Percentiles rank a stretch among this genome's conserved stretches.
These are phyloP conservation scores for Phylloboletellus chloephorus DNA, from an alignment of 1,284 basidiomycete species.

Conservation along the genomic window DNA sequence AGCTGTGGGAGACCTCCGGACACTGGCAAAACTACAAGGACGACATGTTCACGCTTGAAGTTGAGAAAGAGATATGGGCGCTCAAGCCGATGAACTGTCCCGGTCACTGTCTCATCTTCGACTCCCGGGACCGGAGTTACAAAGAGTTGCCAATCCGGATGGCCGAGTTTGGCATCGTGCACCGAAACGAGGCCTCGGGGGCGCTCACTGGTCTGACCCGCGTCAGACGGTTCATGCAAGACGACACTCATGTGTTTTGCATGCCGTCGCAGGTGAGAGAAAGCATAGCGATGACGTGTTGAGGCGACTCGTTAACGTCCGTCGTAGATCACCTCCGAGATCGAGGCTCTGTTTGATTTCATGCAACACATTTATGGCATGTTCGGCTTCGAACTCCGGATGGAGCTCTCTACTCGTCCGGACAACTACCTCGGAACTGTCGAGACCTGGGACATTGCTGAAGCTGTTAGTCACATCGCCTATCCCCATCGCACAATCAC, in stretches of 20 bases:
- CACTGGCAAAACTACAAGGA: constrained; percentile 99
- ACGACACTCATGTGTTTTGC: constrained; percentile 97
- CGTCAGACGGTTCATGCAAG: constrained; percentile 94
- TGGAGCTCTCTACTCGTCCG: constrained; percentile 94
- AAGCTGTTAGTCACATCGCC: constrained; percentile 48
- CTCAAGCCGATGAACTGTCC: constrained; percentile 99
- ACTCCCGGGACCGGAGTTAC: constrained; percentile 90
- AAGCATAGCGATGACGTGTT: constrained; percentile 10
- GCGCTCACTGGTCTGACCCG: constrained; percentile 92
- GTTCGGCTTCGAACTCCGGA: constrained; percentile 97
- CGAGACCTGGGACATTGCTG: constrained; percentile 87
- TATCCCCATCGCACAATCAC: background rate
- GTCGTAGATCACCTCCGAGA: constrained; percentile 79
- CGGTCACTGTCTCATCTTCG: constrained; percentile 96
- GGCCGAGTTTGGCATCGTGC: constrained; percentile 98
- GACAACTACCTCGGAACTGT: constrained; percentile 91
- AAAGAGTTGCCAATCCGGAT: constrained; percentile 94
- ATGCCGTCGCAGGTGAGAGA: constrained; percentile 77
- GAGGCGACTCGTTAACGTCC: background rate
- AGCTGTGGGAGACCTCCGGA: constrained; percentile 97
- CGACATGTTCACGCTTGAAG: constrained; percentile 92
- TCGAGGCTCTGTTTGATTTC: constrained; percentile 88
- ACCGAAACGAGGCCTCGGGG: constrained; percentile 95
- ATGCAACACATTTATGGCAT: constrained; percentile 90
- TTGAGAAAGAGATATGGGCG: constrained; percentile 94